Conservation (phyloP, 768 basidiomycete genomes). For the Lanmaoa pseudosensibilis region DNA sequence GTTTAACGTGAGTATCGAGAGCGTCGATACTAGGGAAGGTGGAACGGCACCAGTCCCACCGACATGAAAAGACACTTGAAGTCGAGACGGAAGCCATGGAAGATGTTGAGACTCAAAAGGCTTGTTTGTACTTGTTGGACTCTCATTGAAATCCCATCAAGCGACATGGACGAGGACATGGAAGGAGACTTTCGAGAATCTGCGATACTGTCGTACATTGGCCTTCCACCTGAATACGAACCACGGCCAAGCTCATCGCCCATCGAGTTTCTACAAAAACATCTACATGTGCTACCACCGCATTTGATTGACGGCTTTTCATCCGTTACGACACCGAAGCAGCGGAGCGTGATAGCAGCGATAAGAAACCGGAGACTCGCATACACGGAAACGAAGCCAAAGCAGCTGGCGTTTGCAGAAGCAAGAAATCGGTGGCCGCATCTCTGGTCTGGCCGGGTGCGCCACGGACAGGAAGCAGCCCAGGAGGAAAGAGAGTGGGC, state of each 20-base stretch:
- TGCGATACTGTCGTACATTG: constrained; percentile 50
- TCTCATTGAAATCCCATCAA: neutral
- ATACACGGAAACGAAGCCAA: constrained; percentile 56
- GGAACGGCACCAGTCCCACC: constrained; percentile 55
- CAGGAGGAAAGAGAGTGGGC: constrained; percentile 74
- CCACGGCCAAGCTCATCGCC: constrained; percentile 62
- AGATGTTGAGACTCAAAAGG: neutral
- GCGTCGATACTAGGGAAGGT: constrained; percentile 39
- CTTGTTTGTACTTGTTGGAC: constrained; percentile 26
- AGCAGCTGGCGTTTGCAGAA: constrained; percentile 50
- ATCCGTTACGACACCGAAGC: constrained; percentile 50
- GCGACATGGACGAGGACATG: constrained; percentile 1
- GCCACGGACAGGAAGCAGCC: constrained; percentile 50
- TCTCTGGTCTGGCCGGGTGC: constrained; percentile 62
- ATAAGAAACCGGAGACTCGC: constrained; percentile 75
- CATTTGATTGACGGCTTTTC: constrained; percentile 52
- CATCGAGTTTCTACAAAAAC: constrained; percentile 58
- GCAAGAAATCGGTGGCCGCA: constrained; percentile 64
- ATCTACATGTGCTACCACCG: constrained; percentile 66
- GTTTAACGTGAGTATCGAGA: constrained; percentile 46
- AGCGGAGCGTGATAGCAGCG: constrained; percentile 59
- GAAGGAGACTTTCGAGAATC: constrained; percentile 17
- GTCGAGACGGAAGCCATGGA: constrained; percentile 2
- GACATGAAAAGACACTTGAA: constrained; percentile 37
- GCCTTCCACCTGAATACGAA: constrained; percentile 54